Conservation (phyloP, 805 yeast species). For the Sugiyamaella chiloensis region DNA sequence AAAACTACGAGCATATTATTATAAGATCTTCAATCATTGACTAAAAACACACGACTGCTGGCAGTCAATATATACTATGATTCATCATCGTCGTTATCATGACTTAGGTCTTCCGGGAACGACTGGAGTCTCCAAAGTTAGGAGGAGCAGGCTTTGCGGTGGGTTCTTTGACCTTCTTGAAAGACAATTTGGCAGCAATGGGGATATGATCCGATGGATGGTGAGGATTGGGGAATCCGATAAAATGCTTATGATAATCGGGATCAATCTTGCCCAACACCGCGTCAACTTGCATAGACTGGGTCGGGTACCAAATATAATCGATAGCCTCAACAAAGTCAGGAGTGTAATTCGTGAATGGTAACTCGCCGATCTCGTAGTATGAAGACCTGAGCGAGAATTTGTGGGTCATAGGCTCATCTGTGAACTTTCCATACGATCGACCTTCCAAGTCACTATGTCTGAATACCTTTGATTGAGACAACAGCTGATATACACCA, state of each 20-base stretch:
- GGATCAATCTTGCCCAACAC: constrained; percentile 79
- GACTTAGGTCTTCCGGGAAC: constrained; percentile 17
- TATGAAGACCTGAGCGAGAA: constrained; percentile 84
- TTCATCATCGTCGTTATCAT: constrained; percentile 2
- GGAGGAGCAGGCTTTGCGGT: constrained; percentile 22
- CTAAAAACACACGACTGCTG: constrained; percentile 5
- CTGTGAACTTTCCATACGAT: constrained; percentile 86
- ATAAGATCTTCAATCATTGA: too few species aligned
- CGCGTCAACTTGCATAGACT: constrained; percentile 77
- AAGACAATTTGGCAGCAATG: constrained; percentile 72
- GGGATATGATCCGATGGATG: constrained; percentile 95
- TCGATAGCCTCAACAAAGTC: constrained; percentile 90
- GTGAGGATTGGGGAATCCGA: constrained; percentile 92
- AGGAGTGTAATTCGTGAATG: constrained; percentile 93
- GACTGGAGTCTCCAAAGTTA: constrained; percentile 18
- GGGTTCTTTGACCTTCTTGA: constrained; percentile 38
- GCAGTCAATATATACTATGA: constrained; percentile 5
- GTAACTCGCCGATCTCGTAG: constrained; percentile 78
- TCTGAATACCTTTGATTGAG: constrained; percentile 72
- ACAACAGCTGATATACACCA: constrained; percentile 88
- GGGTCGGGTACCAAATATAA: constrained; percentile 91
- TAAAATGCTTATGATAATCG: constrained; percentile 67
- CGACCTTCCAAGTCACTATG: constrained; percentile 82
- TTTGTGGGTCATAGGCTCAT: constrained; percentile 79
- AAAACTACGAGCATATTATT: too few species aligned